phyloP scores from a whole-genome alignment of 805 yeast genomes.

The Tanozyma kutaoensis region DNA sequence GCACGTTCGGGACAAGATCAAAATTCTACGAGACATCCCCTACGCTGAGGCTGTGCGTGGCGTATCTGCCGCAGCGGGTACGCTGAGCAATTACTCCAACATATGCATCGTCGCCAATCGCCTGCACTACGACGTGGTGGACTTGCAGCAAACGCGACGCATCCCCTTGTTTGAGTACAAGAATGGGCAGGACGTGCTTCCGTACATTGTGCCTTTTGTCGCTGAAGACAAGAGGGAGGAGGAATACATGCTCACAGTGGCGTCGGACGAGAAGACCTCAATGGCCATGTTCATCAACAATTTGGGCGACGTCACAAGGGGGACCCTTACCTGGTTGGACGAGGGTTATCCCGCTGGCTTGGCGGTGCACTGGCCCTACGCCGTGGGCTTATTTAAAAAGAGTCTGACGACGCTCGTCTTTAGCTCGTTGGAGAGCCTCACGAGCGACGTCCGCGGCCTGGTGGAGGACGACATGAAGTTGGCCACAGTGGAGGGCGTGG shows the following conservation, averaged over 20 bases:
- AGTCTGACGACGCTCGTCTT: constrained; percentile 5
- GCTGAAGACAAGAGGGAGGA: constrained; percentile 9
- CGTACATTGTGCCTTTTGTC: constrained; percentile 4
- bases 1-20: constrained; percentile 12
- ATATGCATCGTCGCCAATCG: constrained; percentile 19
- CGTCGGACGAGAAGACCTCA: constrained; percentile 17
- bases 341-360: constrained; percentile 23
- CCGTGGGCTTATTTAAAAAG: constrained; percentile 13
- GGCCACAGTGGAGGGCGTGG: too few relatives aligned
- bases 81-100: constrained; percentile 15
- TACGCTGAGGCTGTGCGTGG: constrained; percentile 15
- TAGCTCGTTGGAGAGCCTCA: constrained; percentile 13
- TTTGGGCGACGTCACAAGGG: constrained; percentile 26
- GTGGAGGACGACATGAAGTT: too few relatives aligned
- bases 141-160: constrained; percentile 16
- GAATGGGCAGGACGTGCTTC: constrained; percentile 1
- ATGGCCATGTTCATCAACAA: constrained; percentile 28
- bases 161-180: constrained; percentile 22
- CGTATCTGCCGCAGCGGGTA: constrained; percentile 12
- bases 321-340: constrained; percentile 24
- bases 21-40: constrained; percentile 19
- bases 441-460: too few relatives aligned
- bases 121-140: constrained; percentile 21
- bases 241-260: constrained; percentile 20
- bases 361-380: constrained; percentile 22